These are phyloP conservation scores for Biscogniauxia mediterranea DNA, from an alignment of 2,329 filamentous ascomycete genomes.

Conservation along the genomic window DNA sequence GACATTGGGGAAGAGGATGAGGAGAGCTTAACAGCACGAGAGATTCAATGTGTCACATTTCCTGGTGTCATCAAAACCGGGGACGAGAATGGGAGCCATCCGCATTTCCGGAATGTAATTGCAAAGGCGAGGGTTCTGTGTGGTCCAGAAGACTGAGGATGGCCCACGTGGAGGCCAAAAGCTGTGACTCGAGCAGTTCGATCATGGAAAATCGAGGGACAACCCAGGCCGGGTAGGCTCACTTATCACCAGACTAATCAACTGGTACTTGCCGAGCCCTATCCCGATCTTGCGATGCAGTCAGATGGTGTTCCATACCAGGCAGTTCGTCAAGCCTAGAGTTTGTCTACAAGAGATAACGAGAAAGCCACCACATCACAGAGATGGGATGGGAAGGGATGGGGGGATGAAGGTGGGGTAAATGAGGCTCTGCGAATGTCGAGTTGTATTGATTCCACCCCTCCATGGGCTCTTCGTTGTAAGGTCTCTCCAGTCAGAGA, in stretches of 20 bases:
- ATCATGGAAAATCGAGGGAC: constrained; percentile 14
- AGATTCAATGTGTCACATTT: constrained; percentile 62
- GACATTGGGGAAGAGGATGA: constrained; percentile 64
- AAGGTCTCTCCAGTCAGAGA: background rate
- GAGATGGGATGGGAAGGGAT: background rate
- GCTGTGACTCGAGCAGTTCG: constrained; percentile 24
- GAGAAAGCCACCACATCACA: background rate
- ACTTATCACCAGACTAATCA: background rate
- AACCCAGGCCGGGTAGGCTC: background rate
- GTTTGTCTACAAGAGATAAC: background rate
- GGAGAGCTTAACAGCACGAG: constrained; percentile 48
- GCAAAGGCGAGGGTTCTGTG: constrained; percentile 66
- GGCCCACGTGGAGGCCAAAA: constrained; percentile 10
- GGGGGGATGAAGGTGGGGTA: background rate
- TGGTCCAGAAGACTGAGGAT: constrained; percentile 44
- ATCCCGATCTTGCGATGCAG: background rate
- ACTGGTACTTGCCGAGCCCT: background rate
- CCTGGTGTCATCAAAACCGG: constrained; percentile 64
- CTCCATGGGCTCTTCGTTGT: background rate
- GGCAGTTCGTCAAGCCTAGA: background rate
- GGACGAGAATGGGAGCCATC: constrained; percentile 61
- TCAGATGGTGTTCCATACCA: background rate
- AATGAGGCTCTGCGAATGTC: background rate
- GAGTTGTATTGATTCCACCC: background rate
- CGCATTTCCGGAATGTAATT: constrained; percentile 62